Conservation (phyloP, 352 stramenopile genomes). For the Phytophthora niederhauseri region DNA sequence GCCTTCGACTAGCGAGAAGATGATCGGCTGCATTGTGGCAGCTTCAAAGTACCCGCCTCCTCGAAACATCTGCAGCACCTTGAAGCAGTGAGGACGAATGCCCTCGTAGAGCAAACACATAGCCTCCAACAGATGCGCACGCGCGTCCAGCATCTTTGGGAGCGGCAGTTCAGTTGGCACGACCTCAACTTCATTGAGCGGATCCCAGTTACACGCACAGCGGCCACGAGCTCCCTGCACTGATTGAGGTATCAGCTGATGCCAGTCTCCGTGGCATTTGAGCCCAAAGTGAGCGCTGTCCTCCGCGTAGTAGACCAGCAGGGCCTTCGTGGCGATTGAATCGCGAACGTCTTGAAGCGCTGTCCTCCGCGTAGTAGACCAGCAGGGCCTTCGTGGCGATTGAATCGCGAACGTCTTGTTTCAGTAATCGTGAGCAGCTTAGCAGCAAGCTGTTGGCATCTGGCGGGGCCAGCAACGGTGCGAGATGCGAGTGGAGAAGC, state of each 20-base stretch:
- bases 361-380: not conserved
- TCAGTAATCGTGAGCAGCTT: not conserved
- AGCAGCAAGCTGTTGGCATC: conserved; percentile 1
- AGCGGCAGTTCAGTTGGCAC: conserved; percentile 5
- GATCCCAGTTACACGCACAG: conserved; percentile 7
- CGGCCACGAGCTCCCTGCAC: not conserved
- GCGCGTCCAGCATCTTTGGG: conserved; percentile 8
- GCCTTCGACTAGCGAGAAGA: conserved; percentile 13
- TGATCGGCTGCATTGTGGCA: conserved; percentile 9
- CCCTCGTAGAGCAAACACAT: conserved; percentile 16
- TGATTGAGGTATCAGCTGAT: conserved; percentile 6
- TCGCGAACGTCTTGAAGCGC: conserved; percentile 6
- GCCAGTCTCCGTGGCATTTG: conserved; percentile 12
- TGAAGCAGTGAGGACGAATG: conserved; percentile 9
- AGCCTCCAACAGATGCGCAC: conserved; percentile 5
- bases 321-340: conserved; percentile 3
- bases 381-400: conserved; percentile 10
- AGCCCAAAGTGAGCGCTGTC: conserved; percentile 11
- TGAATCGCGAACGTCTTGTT: conserved; percentile 1
- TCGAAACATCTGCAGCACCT: conserved; percentile 3
- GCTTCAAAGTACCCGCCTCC: not conserved
- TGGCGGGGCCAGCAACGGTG: conserved; percentile 2
- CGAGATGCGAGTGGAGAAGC: conserved; percentile 7
- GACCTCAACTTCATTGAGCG: not conserved
- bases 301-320: conserved; percentile 1